Percentiles rank a stretch among this genome's conserved stretches.
phyloP scores from a whole-genome alignment of 768 basidiomycete genomes.

The Infundibulicybe gibba region DNA sequence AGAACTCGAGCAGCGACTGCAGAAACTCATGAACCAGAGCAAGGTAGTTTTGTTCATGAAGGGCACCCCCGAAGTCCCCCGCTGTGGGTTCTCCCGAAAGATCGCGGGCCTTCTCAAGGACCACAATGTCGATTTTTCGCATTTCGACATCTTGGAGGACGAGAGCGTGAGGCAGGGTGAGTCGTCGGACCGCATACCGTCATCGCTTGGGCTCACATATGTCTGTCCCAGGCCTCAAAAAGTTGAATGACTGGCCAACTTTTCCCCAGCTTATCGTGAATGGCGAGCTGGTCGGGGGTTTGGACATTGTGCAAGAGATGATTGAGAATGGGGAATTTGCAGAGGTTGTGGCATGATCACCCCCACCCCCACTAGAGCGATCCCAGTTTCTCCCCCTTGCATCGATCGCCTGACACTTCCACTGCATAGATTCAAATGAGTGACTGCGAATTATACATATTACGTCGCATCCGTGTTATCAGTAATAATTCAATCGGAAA shows the following conservation, averaged over 20 bases:
- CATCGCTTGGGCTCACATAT: background rate
- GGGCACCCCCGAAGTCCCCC: constrained; percentile 70
- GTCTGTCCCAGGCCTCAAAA: constrained; percentile 53
- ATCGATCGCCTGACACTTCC: too few species aligned
- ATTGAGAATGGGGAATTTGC: constrained; percentile 73
- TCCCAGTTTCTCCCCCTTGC: too few species aligned
- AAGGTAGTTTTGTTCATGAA: constrained; percentile 91
- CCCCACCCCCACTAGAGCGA: too few species aligned
- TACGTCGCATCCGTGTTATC: too few species aligned
- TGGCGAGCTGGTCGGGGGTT: constrained; percentile 92
- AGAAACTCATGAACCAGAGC: constrained; percentile 71
- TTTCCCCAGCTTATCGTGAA: constrained; percentile 84
- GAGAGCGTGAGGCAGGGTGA: constrained; percentile 78
- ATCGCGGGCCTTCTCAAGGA: constrained; percentile 66
- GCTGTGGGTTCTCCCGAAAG: constrained; percentile 83
- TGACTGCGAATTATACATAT: too few species aligned
- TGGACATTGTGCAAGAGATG: constrained; percentile 93
- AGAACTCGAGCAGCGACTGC: constrained; percentile 63
- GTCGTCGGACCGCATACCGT: constrained; percentile 13
- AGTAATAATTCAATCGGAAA: too few species aligned
- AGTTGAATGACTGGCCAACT: constrained; percentile 87
- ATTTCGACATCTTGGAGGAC: constrained; percentile 83
- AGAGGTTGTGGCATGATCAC: constrained; percentile 30
- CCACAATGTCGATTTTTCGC: constrained; percentile 59
- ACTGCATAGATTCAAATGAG: too few species aligned